Percentiles rank a stretch among this genome's conserved stretches.
Evolutionary conservation across 805 yeast species (phyloP).

Genomic region (Isabelozyma gotoi): DNA sequence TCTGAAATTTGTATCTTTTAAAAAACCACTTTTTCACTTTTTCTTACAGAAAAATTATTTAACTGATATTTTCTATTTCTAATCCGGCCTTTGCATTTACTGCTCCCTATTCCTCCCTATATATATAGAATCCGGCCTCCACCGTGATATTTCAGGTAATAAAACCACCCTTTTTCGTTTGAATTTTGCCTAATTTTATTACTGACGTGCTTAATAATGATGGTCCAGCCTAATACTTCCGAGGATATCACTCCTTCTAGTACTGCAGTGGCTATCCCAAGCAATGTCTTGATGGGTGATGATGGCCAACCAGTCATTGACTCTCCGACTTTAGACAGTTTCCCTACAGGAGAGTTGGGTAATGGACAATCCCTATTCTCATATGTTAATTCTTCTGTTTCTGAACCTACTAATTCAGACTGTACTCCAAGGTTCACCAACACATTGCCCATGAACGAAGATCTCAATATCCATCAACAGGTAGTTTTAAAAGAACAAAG

Average conservation of each 20-base stretch:
- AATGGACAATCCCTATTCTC: neutral
- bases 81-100: no score
- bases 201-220: no score
- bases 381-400: neutral
- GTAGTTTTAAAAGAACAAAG: slow-evolving; percentile 14
- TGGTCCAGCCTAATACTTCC: neutral
- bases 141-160: no score
- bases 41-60: no score
- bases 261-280: neutral
- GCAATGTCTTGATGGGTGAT: neutral
- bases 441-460: slow-evolving; percentile 1
- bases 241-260: neutral
- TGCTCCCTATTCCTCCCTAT: no score
- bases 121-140: no score
- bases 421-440: neutral
- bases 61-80: no score
- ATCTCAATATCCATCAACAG: neutral
- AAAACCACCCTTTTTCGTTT: no score
- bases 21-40: no score
- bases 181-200: no score
- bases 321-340: neutral
- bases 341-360: neutral
- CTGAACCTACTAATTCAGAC: neutral
- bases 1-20: no score
- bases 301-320: neutral